A percentile compares a stretch with the other conserved stretches of the same genome.
These are phyloP conservation scores for Golubevia pallescens DNA, from an alignment of 1,284 basidiomycete species.

Conservation along the genomic window DNA sequence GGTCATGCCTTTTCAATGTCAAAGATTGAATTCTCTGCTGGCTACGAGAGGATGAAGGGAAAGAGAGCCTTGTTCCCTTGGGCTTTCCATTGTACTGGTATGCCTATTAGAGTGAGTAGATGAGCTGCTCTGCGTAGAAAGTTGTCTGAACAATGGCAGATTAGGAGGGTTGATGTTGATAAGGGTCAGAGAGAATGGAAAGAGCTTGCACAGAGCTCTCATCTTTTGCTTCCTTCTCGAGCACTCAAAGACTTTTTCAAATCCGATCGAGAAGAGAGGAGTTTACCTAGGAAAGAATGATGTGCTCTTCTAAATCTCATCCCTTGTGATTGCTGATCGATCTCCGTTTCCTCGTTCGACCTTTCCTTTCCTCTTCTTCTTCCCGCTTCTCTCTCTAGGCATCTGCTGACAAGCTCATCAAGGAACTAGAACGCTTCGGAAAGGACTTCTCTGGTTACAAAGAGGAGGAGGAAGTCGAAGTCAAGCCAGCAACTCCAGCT, in stretches of 20 bases:
- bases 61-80: conserved; percentile 91
- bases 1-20: conserved; percentile 98
- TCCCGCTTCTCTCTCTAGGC: conserved; percentile 67
- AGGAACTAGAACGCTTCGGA: conserved; percentile 96
- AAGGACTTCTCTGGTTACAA: conserved; percentile 80
- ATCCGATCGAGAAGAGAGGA: neutral
- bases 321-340: neutral
- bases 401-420: conserved; percentile 93
- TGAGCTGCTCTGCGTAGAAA: conserved; percentile 5
- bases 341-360: neutral
- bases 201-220: neutral
- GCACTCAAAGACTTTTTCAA: neutral
- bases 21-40: conserved; percentile 96
- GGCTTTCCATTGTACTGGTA: conserved; percentile 94
- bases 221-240: neutral
- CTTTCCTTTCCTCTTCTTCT: neutral
- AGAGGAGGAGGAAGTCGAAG: conserved; percentile 67
- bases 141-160: no score
- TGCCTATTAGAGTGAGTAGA: conserved; percentile 90
- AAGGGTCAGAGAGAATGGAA: no score
- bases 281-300: neutral
- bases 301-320: neutral
- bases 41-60: conserved; percentile 93
- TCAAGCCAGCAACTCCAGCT: conserved; percentile 62
- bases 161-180: no score